Base-by-base conservation (phyloP, 2,329 filamentous ascomycete genomes). In the Trichoderma polysporum region DNA sequence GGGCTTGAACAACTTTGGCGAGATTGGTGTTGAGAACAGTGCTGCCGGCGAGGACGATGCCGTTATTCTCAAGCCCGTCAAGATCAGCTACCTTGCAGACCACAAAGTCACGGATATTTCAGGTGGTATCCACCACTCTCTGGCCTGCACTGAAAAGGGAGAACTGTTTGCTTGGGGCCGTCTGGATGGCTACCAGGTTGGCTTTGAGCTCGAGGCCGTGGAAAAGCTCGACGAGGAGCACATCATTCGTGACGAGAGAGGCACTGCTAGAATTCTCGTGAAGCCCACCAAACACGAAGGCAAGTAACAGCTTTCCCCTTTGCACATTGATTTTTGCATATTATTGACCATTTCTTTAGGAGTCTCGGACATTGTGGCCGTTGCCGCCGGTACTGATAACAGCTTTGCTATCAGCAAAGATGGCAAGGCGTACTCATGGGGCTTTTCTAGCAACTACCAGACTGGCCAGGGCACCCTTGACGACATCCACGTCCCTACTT, bases 1-100 rank as follows among this genome's bases (percentile, higher is more conserved):
- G 92, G 93, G 93, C 27, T 82, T 94, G 33, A 97, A 97, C 84
- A 93, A 91, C 79, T 96, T 91, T 77, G 91, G 90, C 69, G 90
- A 97, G 80, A 91, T 91, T 17, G 92, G 81, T 4, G 87, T 91
- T 60, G 82, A 82, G 59, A 82, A 85, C 61, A 85, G 91, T 67
- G 81, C 80, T 67, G 81, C 80, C 39, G 77, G 81, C 22, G 76
- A 79, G 68, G 78, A 83, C 19, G 85, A 86, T 31, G 89, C 88
- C 63, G 91, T 90, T 69, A 85, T 97, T 59, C 84, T 91, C n/a
- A 86, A 87, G 71, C 91, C 93, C 2, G 87, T 86, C 49, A 80
- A 90, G 60, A 86, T 97, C 29, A 79, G 86, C 9, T 84, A 84
- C 7, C 84, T 97, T 9, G 82, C 83, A 31, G 84, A 85, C 50